These are phyloP conservation scores for Backusella psychrophila DNA, from an alignment of 192 early-diverging fungal species.

Conservation along the genomic window DNA sequence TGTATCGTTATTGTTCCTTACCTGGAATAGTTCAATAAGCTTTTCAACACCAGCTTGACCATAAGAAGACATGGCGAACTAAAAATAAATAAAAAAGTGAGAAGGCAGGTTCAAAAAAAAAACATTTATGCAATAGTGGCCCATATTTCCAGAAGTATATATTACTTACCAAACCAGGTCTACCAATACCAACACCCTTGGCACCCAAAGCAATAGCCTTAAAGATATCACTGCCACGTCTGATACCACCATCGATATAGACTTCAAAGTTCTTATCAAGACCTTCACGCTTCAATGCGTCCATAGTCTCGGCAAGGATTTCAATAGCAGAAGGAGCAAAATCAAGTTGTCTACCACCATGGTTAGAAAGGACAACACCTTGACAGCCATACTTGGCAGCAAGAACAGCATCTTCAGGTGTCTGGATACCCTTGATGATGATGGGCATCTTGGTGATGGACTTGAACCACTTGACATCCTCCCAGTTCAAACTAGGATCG, in stretches of 20 bases:
- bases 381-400: slow-evolving; percentile 76
- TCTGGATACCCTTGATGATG: slow-evolving; percentile 90
- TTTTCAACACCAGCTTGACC: slow-evolving; percentile 82
- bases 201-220: slow-evolving; percentile 97
- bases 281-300: slow-evolving; percentile 57
- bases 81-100: not conserved
- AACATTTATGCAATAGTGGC: not conserved
- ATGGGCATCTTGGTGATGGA: slow-evolving; percentile 85
- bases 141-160: not conserved
- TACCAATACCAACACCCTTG: slow-evolving; percentile 83
- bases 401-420: slow-evolving; percentile 84
- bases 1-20: not conserved
- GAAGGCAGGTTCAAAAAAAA: not conserved
- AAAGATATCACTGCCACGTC: slow-evolving; percentile 90
- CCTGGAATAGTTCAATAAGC: slow-evolving; percentile 73
- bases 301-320: slow-evolving; percentile 84
- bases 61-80: slow-evolving; percentile 69
- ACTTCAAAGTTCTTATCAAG: slow-evolving; percentile 71
- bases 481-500: slow-evolving; percentile 85
- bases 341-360: slow-evolving; percentile 96
- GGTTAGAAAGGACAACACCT: slow-evolving; percentile 93
- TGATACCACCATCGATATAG: slow-evolving; percentile 92
- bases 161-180: slow-evolving; percentile 56
- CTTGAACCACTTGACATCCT: slow-evolving; percentile 84
- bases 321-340: slow-evolving; percentile 68